A percentile compares a stretch with the other conserved stretches of the same genome.
These are phyloP conservation scores for Talaromyces trachyspermus DNA, from an alignment of 495 filamentous ascomycete genomes.

Conservation along the genomic window DNA sequence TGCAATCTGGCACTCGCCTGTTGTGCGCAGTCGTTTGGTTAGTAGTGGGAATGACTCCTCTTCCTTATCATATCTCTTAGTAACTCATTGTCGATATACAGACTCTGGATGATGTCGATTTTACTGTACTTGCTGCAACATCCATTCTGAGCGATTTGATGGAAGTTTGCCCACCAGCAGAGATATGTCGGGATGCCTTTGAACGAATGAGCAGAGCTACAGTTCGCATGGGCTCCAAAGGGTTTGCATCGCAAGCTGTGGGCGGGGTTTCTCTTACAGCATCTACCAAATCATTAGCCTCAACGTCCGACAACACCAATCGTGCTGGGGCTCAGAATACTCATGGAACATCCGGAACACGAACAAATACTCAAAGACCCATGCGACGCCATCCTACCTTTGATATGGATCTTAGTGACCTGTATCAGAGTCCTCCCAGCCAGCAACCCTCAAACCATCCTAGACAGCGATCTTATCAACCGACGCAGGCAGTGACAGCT, in stretches of 20 bases:
- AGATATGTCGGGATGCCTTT: slow-evolving; percentile 87
- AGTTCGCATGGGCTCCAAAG: slow-evolving; percentile 73
- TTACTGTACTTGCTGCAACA: slow-evolving; percentile 88
- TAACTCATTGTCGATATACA: slow-evolving; percentile 23
- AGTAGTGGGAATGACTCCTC: slow-evolving; percentile 18
- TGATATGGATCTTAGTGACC: slow-evolving; percentile 58
- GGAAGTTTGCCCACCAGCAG: slow-evolving; percentile 71
- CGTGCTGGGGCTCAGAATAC: neutral
- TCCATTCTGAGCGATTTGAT: slow-evolving; percentile 75
- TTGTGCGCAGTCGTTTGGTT: slow-evolving; percentile 77
- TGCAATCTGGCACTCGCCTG: slow-evolving; percentile 91
- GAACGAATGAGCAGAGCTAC: slow-evolving; percentile 93
- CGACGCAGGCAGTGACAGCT: slow-evolving; percentile 10
- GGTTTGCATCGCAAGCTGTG: slow-evolving; percentile 54
- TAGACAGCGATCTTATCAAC: slow-evolving; percentile 4
- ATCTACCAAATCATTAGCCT: neutral
- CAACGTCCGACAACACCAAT: neutral
- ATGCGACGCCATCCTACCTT: slow-evolving; percentile 45
- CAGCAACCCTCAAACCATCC: slow-evolving; percentile 1
- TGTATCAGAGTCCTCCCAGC: slow-evolving; percentile 27
- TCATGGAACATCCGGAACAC: neutral
- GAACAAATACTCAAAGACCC: slow-evolving; percentile 2
- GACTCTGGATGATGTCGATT: slow-evolving; percentile 93
- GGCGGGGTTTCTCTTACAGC: slow-evolving; percentile 11
- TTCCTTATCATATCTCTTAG: neutral